A percentile compares a stretch with the other conserved stretches of the same genome.
Evolutionary conservation across 768 basidiomycete species (phyloP).

Genomic region (Lactifluus subvellereus): DNA sequence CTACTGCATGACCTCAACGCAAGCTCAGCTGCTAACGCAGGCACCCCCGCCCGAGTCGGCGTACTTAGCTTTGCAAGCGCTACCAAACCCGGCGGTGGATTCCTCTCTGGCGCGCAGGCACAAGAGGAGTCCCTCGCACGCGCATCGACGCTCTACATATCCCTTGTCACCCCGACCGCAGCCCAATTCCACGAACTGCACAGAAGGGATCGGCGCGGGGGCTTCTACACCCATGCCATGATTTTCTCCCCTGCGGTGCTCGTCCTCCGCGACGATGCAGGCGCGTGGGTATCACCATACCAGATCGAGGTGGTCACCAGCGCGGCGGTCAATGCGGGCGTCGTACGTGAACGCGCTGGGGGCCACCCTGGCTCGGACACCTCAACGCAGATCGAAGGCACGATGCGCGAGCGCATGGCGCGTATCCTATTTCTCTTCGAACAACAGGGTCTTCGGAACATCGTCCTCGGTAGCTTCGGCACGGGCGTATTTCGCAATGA

Average conservation of each 20-base stretch:
- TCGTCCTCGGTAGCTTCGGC: constrained; percentile 72
- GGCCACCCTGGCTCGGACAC: constrained; percentile 5
- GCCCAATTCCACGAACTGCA: constrained; percentile 61
- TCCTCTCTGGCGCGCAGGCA: constrained; percentile 63
- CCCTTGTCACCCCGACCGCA: constrained; percentile 50
- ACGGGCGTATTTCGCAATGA: constrained; percentile 73
- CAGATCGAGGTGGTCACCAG: constrained; percentile 63
- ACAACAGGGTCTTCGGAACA: constrained; percentile 47
- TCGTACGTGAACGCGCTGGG: constrained; percentile 31
- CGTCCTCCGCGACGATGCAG: constrained; percentile 59
- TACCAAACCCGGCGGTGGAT: constrained; percentile 70
- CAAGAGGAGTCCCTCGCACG: constrained; percentile 81
- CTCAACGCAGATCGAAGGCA: constrained; percentile 38
- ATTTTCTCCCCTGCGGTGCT: constrained; percentile 61
- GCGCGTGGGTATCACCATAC: constrained; percentile 50
- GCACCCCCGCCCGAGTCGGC: constrained; percentile 38
- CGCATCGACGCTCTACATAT: constrained; percentile 61
- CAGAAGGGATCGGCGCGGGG: constrained; percentile 39
- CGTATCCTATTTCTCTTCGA: constrained; percentile 63
- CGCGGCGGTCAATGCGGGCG: constrained; percentile 69
- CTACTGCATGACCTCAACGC: constrained; percentile 24
- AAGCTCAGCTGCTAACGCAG: constrained; percentile 19
- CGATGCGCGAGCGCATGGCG: constrained; percentile 68
- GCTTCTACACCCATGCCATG: constrained; percentile 76
- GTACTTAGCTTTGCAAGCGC: constrained; percentile 76